Evolutionary conservation across 2,329 filamentous ascomycete species (phyloP), one percentile per base, ranked within the genome.

Genomic region (Bipolaris cookei): DNA sequence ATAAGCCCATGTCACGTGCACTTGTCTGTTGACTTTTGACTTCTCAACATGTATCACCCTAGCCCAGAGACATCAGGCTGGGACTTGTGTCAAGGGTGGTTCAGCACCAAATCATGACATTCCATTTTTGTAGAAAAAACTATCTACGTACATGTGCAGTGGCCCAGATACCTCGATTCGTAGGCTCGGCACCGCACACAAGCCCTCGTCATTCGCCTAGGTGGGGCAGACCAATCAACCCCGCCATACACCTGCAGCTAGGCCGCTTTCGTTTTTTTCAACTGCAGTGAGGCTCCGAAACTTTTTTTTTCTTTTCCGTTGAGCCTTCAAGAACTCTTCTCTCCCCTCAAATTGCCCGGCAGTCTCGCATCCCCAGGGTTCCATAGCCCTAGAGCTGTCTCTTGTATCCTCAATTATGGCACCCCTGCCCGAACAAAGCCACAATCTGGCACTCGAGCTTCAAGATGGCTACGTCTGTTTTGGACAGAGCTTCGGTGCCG

Each of bases 401-500:
- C 61, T 64, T 59, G 54, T 53, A 62, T 62, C 61, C 46, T 55
- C 56, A 58, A 68, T 45, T 56, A 76, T 76, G 74, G 71, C 74
- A 55, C 61, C 56, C 47, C 64, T 54, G 57, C 65, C 64, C 58
- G 63, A 70, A 57, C 66, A 71, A 50, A 68, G 88, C 71, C 83
- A 84, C 56, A 83, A 90, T 72, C 85, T 96, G 81, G 90, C 90
- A 77, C 89, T 99, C 67, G 94, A 99, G 83, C 88, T 99, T 67
- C 85, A 95, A 78, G 93, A 98, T 83, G 92, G 93, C 79, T 87
- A 89, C 56, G 86, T 92, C 74, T 96, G 92, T 83, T 91, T 96
- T 77, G 95, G 95, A 69, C 92, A 91, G 83, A 97, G 92, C 85
- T 99, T 99, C 77, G 95, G 95, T 79, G 93, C 94, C 63, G 85